These are phyloP conservation scores for Saccharomycopsis lassenensis DNA, from an alignment of 805 yeast genomes.

Conservation along the genomic window DNA sequence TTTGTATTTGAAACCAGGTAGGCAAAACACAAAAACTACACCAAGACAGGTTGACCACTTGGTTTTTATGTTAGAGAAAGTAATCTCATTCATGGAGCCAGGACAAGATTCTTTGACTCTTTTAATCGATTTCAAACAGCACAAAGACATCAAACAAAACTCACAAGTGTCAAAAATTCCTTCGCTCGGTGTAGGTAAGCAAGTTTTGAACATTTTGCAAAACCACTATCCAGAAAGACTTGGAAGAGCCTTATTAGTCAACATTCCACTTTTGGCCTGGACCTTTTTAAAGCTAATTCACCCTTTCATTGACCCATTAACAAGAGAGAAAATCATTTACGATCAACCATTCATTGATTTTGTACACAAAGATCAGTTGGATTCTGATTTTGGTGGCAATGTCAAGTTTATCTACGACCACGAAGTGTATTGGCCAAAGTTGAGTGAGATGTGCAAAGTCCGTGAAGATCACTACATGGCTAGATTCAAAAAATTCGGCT, in stretches of 20 bases:
- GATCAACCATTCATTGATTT: conserved; percentile 81
- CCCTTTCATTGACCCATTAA: conserved; percentile 93
- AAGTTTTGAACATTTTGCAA: conserved; percentile 86
- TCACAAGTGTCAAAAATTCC: conserved; percentile 65
- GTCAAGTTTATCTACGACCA: conserved; percentile 81
- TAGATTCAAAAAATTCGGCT: conserved; percentile 64
- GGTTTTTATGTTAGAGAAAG: conserved; percentile 86
- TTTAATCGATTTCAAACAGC: conserved; percentile 82
- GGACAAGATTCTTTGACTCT: conserved; percentile 93
- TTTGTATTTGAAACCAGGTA: conserved; percentile 82
- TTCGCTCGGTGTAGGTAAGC: conserved; percentile 80
- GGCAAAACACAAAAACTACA: conserved; percentile 88
- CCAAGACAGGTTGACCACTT: conserved; percentile 92
- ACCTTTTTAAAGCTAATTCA: conserved; percentile 82
- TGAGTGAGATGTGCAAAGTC: conserved; percentile 47
- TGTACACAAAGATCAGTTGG: conserved; percentile 75
- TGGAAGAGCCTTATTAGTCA: conserved; percentile 84
- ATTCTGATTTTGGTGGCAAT: conserved; percentile 72
- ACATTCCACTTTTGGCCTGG: conserved; percentile 92
- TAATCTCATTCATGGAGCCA: conserved; percentile 88
- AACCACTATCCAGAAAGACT: conserved; percentile 96
- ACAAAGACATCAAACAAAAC: conserved; percentile 39
- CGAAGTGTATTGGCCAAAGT: conserved; percentile 63
- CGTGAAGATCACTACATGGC: conserved; percentile 55
- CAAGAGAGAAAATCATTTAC: conserved; percentile 86